Percentiles rank a stretch among this genome's conserved stretches.
Conservation (phyloP, 495 filamentous ascomycete genomes). For the Pyronema omphalodes region DNA sequence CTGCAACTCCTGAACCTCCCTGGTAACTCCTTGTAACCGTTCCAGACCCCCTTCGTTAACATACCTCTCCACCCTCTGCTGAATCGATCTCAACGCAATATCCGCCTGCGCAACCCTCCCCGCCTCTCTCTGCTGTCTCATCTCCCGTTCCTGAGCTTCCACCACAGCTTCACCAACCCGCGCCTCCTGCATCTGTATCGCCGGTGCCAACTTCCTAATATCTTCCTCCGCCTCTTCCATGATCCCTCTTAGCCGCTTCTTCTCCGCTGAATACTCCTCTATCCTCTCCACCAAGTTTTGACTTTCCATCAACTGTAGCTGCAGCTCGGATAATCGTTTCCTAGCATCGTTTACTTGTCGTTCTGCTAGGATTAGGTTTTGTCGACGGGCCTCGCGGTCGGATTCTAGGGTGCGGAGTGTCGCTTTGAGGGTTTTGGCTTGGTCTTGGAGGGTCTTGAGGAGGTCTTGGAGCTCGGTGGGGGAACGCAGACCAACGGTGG, state of each 20-base stretch:
- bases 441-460: conserved; percentile 46
- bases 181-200: conserved; percentile 52
- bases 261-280: conserved; percentile 50
- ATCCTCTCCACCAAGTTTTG: conserved; percentile 45
- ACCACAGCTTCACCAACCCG: conserved; percentile 56
- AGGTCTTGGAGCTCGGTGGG: conserved; percentile 71
- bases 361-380: conserved; percentile 49
- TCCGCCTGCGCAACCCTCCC: conserved; percentile 51
- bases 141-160: conserved; percentile 52
- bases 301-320: conserved; percentile 63
- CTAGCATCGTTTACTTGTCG: conserved; percentile 49
- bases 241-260: conserved; percentile 43
- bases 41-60: conserved; percentile 52
- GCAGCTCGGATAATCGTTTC: conserved; percentile 47
- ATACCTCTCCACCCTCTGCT: conserved; percentile 65
- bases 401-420: conserved; percentile 41
- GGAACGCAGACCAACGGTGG: conserved; percentile 41
- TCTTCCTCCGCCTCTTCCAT: conserved; percentile 50
- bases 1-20: conserved; percentile 46
- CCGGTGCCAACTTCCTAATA: conserved; percentile 48
- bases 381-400: conserved; percentile 54
- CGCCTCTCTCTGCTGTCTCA: conserved; percentile 51
- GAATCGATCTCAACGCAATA: conserved; percentile 54
- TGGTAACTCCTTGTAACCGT: conserved; percentile 37
- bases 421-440: conserved; percentile 41